A percentile compares a stretch with the other conserved stretches of the same genome.
These are phyloP conservation scores for Populus tremula DNA, from an alignment of 345 rosid genomes.

Conservation along the genomic window DNA sequence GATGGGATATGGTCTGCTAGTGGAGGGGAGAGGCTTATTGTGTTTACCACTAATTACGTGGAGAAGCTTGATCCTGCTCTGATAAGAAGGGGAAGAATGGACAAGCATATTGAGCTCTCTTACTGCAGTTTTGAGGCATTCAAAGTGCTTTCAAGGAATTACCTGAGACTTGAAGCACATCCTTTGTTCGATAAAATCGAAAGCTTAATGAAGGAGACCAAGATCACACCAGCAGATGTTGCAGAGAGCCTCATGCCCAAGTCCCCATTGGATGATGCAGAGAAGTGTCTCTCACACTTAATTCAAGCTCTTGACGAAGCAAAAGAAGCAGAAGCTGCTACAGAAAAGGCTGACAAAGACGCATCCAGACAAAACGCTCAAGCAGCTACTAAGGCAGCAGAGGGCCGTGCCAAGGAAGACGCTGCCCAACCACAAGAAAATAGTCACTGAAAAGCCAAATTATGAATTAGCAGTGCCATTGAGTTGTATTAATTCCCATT, in stretches of 20 bases:
- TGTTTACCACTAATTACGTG: slow-evolving; percentile 58
- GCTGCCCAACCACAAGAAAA: slow-evolving; percentile 2
- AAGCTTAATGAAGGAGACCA: slow-evolving; percentile 28
- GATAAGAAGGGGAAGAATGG: slow-evolving; percentile 69
- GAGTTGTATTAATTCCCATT: background rate
- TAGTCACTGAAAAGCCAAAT: background rate
- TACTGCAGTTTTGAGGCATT: slow-evolving; percentile 48
- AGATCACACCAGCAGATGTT: slow-evolving; percentile 51
- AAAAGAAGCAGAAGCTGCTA: slow-evolving; percentile 15
- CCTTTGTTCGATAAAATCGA: slow-evolving; percentile 28
- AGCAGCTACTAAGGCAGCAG: background rate
- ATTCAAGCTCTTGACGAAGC: slow-evolving; percentile 43
- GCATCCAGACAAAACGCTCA: background rate
- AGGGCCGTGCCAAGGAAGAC: background rate
- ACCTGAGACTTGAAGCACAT: slow-evolving; percentile 37
- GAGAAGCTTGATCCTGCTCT: slow-evolving; percentile 71
- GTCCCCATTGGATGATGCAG: slow-evolving; percentile 31
- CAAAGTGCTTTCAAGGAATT: slow-evolving; percentile 48
- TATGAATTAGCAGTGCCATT: background rate
- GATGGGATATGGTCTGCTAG: slow-evolving; percentile 76
- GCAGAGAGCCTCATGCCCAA: slow-evolving; percentile 55
- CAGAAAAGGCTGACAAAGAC: slow-evolving; percentile 19
- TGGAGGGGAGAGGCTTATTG: slow-evolving; percentile 62
- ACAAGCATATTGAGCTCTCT: slow-evolving; percentile 49
- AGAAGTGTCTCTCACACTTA: slow-evolving; percentile 35